Percentiles rank a stretch among this genome's conserved stretches.
These are phyloP conservation scores for Cytospora paraplurivora DNA, from an alignment of 2,329 filamentous ascomycete species.

Conservation along the genomic window DNA sequence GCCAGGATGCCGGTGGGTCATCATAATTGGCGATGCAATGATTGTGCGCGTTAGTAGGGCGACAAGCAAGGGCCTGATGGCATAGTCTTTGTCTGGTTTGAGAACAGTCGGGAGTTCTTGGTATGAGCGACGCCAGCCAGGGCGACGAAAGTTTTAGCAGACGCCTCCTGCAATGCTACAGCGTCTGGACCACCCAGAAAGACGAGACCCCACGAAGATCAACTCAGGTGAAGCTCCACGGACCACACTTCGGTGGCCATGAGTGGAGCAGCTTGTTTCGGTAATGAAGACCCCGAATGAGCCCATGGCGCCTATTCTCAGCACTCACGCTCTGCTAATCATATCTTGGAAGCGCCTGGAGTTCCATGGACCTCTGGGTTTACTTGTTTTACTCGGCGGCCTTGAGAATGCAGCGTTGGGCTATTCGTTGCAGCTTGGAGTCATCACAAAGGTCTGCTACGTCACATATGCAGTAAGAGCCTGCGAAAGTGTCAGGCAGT, in stretches of 20 bases:
- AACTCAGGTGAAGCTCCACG: neutral
- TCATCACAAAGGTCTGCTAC: neutral
- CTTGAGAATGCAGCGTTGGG: neutral
- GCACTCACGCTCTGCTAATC: neutral
- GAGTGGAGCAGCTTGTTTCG: neutral
- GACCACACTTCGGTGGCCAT: neutral
- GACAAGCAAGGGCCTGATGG: neutral
- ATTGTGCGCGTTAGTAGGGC: constrained; percentile 35
- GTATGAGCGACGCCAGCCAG: neutral
- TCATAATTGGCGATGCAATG: constrained; percentile 49
- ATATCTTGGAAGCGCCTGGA: neutral
- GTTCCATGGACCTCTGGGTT: neutral
- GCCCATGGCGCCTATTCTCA: neutral
- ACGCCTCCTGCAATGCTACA: neutral
- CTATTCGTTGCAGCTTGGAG: neutral
- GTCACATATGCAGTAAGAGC: neutral
- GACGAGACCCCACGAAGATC: neutral
- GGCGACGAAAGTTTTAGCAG: neutral
- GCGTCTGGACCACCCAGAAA: neutral
- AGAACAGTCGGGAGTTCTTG: neutral
- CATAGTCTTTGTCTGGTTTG: neutral
- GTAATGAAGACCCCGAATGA: neutral
- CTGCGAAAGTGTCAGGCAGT: neutral
- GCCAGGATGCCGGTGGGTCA: constrained; percentile 41
- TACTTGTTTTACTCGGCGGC: too few species aligned